Evolutionary conservation across 371 early-diverging fungal species (phyloP), one percentile per base, ranked within the genome.

Genomic region (Rhizopus delemar): DNA sequence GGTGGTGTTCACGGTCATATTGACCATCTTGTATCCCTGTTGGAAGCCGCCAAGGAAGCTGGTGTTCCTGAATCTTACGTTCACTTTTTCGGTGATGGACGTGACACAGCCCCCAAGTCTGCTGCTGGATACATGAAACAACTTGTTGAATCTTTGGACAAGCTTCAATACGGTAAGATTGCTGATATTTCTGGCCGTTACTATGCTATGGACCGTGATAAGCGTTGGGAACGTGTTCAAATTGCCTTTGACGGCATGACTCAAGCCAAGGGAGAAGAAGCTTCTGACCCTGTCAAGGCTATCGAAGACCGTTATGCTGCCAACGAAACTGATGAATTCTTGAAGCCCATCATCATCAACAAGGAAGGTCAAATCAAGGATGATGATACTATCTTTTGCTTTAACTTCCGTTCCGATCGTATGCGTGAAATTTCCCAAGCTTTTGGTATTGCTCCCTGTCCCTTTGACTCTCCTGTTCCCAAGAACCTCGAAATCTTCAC

Each of bases 171-270:
- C 74, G 98, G 97, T 62, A 85, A 82, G 66, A 59, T 99, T 22
- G 98, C 95, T 36, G 95, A 97, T 39, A 85, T 99, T 41, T 84
- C 88, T 22, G 99, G 99, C 34, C 88, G 99, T 56, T 99, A 98
- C 88, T 99, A 98, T 75, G 96, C 99, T 59, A 99, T 99, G 99
- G 99, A 99, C 77, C 92, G 99, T 75, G 99, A 99, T 83, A 97
- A 96, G 87, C 92, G 99, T 63, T 96, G 98, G 94, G 99, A 99
- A 80, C 90, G 99, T 68, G 79, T 98, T 59, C 84, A 95, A 84
- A 65, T 93, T 51, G 98, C 99, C 39, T 92, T 93, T 66, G 93
- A 98, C 45, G 95, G 86, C 43, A 76, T 97, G 77, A 89, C 92
- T 46, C 78, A 86, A 64, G 95, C 93, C 51, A 78, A 79, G 56